These are phyloP conservation scores for Rhexocercosporidium sp. DNA, from an alignment of 2,329 filamentous ascomycete species.

Conservation along the genomic window DNA sequence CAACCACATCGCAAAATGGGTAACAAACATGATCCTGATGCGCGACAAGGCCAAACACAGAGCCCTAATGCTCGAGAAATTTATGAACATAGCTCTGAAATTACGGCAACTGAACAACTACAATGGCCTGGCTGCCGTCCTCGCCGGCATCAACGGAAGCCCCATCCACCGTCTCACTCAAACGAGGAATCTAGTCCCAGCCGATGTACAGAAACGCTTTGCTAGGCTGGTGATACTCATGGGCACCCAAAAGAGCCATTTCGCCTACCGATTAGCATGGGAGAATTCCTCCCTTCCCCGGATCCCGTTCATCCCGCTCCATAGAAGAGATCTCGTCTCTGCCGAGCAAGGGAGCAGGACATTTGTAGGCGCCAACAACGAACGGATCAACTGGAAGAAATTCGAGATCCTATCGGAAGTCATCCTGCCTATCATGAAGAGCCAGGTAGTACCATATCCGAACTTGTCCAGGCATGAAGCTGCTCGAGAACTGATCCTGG, in stretches of 20 bases:
- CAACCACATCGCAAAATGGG: slow-evolving; percentile 84
- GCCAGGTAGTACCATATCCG: slow-evolving; percentile 83
- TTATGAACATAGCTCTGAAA: slow-evolving; percentile 88
- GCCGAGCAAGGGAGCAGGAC: slow-evolving; percentile 93
- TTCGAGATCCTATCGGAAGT: slow-evolving; percentile 96
- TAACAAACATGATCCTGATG: slow-evolving; percentile 82
- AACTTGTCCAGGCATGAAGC: slow-evolving; percentile 72
- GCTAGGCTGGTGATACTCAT: slow-evolving; percentile 89
- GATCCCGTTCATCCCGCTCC: slow-evolving; percentile 92
- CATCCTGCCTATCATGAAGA: slow-evolving; percentile 87
- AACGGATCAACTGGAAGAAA: slow-evolving; percentile 95
- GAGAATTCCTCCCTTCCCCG: slow-evolving; percentile 89
- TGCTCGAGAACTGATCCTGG: slow-evolving; percentile 76
- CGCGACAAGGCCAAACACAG: slow-evolving; percentile 96
- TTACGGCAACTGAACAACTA: slow-evolving; percentile 95
- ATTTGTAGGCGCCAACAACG: slow-evolving; percentile 74
- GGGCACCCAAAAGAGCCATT: slow-evolving; percentile 90
- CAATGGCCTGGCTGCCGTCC: slow-evolving; percentile 90
- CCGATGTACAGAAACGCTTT: slow-evolving; percentile 79
- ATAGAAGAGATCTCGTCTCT: slow-evolving; percentile 86
- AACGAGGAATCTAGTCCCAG: slow-evolving; percentile 77
- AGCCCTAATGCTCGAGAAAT: slow-evolving; percentile 89
- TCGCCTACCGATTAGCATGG: slow-evolving; percentile 96
- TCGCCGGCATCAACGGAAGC: slow-evolving; percentile 89
- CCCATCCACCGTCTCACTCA: slow-evolving; percentile 83